Evolutionary conservation across 2,329 filamentous ascomycete species (phyloP).

Genomic region (Zarea fungicola): DNA sequence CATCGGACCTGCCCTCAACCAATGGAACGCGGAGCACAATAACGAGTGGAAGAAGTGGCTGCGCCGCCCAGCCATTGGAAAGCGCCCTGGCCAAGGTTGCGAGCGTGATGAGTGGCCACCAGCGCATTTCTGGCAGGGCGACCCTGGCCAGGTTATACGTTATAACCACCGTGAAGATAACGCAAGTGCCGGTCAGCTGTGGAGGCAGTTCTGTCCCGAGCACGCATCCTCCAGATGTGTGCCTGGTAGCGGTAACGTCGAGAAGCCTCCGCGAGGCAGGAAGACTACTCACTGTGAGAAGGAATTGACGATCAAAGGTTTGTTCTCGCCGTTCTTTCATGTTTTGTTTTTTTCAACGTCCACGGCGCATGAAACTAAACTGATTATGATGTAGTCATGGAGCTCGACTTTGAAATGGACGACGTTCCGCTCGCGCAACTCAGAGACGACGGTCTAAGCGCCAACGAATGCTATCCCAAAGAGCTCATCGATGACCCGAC

Average conservation of each 20-base stretch:
- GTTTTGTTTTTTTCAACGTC: too few relatives aligned
- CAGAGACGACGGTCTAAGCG: conserved; percentile 16
- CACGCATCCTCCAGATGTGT: conserved; percentile 1
- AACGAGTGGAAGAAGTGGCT: conserved; percentile 13
- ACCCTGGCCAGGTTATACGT: too few relatives aligned
- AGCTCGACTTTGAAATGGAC: conserved; percentile 6
- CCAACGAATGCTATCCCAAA: conserved; percentile 21
- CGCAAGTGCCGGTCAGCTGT: too few relatives aligned
- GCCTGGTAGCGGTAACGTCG: background rate
- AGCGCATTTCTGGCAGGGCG: conserved; percentile 13
- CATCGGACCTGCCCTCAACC: too few relatives aligned
- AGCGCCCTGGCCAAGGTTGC: background rate
- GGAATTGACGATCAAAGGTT: too few relatives aligned
- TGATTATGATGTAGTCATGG: conserved; percentile 1
- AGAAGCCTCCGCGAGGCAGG: background rate
- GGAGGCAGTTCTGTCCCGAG: too few relatives aligned
- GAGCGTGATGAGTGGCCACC: conserved; percentile 14
- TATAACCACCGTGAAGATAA: too few relatives aligned
- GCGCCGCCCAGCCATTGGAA: too few relatives aligned
- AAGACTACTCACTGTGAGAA: background rate
- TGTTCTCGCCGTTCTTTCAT: too few relatives aligned
- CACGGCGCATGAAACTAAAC: background rate
- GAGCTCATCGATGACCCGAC: conserved; percentile 17
- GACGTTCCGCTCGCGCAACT: conserved; percentile 10
- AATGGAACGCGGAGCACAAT: conserved; percentile 8